Conservation (phyloP, 2,329 filamentous ascomycete genomes). For the Metarhizium guizhouense region DNA sequence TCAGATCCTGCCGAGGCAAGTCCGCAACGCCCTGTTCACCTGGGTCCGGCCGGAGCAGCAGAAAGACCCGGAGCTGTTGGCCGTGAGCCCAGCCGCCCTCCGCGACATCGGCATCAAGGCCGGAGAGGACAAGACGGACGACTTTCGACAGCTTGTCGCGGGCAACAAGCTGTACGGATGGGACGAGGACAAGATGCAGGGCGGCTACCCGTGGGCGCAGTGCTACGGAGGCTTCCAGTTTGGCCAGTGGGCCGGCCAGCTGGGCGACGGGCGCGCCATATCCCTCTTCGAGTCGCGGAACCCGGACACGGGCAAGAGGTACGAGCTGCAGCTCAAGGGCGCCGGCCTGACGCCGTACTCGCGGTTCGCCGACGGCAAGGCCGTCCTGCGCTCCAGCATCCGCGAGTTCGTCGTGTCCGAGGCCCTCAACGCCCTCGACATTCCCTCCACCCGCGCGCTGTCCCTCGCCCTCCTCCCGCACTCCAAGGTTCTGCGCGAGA, state of each 20-base stretch:
- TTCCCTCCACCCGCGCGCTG: constrained; percentile 80
- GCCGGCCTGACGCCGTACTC: constrained; percentile 92
- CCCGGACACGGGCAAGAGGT: constrained; percentile 58
- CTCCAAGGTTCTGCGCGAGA: constrained; percentile 66
- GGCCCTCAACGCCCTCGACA: constrained; percentile 72
- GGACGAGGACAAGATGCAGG: constrained; percentile 54
- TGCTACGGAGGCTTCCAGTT: constrained; percentile 83
- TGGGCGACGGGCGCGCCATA: constrained; percentile 91
- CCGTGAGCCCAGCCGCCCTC: constrained; percentile 70
- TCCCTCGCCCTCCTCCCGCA: constrained; percentile 71
- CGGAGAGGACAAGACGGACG: constrained; percentile 59
- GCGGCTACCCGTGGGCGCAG: constrained; percentile 94
- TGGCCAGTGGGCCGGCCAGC: constrained; percentile 89
- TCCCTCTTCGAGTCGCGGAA: constrained; percentile 87
- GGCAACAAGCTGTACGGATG: constrained; percentile 79
- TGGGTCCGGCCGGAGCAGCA: constrained; percentile 76
- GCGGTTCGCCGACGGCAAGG: constrained; percentile 91
- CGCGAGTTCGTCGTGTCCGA: constrained; percentile 92
- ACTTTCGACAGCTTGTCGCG: constrained; percentile 69
- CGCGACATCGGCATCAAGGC: constrained; percentile 67
- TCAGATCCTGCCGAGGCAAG: constrained; percentile 69
- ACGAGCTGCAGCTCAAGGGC: constrained; percentile 91
- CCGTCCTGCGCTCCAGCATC: constrained; percentile 85
- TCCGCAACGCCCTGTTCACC: constrained; percentile 78
- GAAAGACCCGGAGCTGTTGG: constrained; percentile 68